Conservation (phyloP, 306 rosid species). For the Canavalia gladiata region DNA sequence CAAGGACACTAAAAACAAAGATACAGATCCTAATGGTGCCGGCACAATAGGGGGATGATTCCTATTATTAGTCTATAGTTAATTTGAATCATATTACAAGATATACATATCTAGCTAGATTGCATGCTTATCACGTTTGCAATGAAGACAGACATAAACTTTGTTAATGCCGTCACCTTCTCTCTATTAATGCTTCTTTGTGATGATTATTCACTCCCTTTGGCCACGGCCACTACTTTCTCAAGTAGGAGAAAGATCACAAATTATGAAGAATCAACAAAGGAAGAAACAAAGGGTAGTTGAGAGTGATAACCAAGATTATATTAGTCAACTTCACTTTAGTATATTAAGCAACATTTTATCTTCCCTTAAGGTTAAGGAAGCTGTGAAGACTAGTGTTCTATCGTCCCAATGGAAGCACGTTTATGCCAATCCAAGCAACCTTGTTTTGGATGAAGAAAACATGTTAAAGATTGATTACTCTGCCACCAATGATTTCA, state of each 20-base stretch:
- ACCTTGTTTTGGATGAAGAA: constrained; percentile 43
- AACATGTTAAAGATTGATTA: constrained; percentile 46
- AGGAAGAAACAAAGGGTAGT: constrained; percentile 23
- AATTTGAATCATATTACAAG: constrained; percentile 5
- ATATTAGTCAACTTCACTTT: constrained; percentile 44
- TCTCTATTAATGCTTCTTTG: background rate
- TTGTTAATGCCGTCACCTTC: background rate
- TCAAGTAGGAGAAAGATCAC: constrained; percentile 15
- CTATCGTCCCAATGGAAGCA: constrained; percentile 46
- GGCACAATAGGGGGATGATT: constrained; percentile 41
- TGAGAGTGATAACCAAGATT: constrained; percentile 38
- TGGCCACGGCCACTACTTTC: background rate
- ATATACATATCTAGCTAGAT: background rate
- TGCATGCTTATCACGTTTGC: background rate
- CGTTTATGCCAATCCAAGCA: constrained; percentile 32
- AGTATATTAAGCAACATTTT: constrained; percentile 38
- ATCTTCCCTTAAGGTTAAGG: constrained; percentile 37
- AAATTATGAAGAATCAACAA: constrained; percentile 21
- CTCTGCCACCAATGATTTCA: background rate
- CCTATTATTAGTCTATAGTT: background rate
- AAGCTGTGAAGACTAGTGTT: constrained; percentile 49
- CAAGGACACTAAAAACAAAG: background rate
- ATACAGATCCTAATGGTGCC: constrained; percentile 30
- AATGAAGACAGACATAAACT: constrained; percentile 33
- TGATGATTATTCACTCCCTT: background rate